Evolutionary conservation across 73 alveolate genomes (phyloP), one percentile per base, ranked within the genome.

Genomic region (Paramecium octaurelia): DNA sequence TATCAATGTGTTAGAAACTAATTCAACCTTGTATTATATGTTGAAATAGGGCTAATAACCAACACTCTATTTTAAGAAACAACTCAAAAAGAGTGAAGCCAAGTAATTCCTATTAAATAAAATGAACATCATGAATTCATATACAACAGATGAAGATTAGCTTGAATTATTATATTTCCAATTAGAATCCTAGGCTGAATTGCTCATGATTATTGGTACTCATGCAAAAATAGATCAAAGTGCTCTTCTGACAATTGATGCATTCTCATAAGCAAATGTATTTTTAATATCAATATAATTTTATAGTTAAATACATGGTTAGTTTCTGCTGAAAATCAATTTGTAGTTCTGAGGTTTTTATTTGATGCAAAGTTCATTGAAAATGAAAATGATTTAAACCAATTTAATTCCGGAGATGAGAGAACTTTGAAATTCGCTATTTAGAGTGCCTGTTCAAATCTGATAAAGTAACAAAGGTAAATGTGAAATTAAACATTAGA

Each of bases 261-360:
- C 46, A 11, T 80, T 80, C 24, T 40, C 46, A 2, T 31, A 80
- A 12, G 60, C 88, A 3, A 75, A 75, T 75, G 88, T 75, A 75
- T 29, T 14, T 36, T 16, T 24, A 34, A 68, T 14, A 10, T 34
- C n/a, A 27, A 12, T n/a, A 12, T 29, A n/a, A n/a, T n/a, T n/a
- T n/a, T n/a, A 2, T 75, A 75, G 88, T 9, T 75, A 75, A 38
- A 75, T 38, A 35, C 88, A 36, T 80, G 91, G 91, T 80, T 80
- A 2, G 29, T 80, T 21, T 31, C 64, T 11, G 43, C 76, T 20
- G 91, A 80, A 23, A 24, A 18, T 48, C 24, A 80, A 38, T 80
- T 80, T 20, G 38, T 24, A 12, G 44, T 46, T 43, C 24, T 80
- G n/a, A 40, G 91, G 24, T 43, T 43, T 24, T 80, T 80, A 31